These are phyloP conservation scores for Daldinia sp. DNA, from an alignment of 2,329 filamentous ascomycete species.

Conservation along the genomic window DNA sequence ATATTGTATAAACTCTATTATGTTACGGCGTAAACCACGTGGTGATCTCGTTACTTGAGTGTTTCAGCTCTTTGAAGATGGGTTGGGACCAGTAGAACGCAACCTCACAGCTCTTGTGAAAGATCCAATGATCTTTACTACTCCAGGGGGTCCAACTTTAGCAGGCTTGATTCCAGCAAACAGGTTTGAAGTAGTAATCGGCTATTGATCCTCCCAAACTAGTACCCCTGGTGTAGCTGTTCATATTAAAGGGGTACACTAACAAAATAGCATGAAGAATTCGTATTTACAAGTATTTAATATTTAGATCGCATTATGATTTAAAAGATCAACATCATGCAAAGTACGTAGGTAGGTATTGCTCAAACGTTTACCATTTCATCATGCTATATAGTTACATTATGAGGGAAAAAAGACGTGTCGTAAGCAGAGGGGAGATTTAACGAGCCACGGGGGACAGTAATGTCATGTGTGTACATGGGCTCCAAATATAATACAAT, in stretches of 20 bases:
- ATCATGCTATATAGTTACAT: constrained; percentile 44
- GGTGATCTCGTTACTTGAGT: not conserved
- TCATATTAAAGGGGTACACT: constrained; percentile 21
- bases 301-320: not conserved
- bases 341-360: not conserved
- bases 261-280: not conserved
- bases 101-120: not conserved
- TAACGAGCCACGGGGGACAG: constrained; percentile 43
- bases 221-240: not conserved
- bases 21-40: not conserved
- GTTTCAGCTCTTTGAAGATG: not conserved
- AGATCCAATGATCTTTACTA: not conserved
- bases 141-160: not conserved
- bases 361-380: constrained; percentile 33
- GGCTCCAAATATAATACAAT: constrained; percentile 46
- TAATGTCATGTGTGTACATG: constrained; percentile 44
- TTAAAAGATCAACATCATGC: not conserved
- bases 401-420: constrained; percentile 31
- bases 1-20: not conserved
- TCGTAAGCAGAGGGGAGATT: constrained; percentile 47
- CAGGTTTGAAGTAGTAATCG: not conserved
- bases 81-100: not conserved
- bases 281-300: not conserved
- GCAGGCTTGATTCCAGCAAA: not conserved
- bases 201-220: not conserved